Evolutionary conservation across 2,329 filamentous ascomycete genomes (phyloP).

Genomic region (Zarea fungicola): DNA sequence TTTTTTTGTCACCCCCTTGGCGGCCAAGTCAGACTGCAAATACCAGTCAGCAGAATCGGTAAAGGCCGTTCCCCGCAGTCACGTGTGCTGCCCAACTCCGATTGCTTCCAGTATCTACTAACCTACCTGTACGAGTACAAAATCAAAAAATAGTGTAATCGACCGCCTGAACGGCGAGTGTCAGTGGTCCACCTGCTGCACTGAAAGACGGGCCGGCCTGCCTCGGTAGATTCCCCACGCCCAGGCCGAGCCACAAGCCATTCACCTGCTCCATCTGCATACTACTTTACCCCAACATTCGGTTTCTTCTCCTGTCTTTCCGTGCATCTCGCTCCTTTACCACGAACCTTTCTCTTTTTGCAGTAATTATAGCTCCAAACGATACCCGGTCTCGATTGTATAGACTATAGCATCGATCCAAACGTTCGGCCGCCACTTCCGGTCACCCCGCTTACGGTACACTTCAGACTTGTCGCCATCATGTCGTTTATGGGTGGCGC

Average conservation of each 20-base stretch:
- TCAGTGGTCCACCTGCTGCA: no score
- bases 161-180: background rate
- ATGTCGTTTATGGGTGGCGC: constrained; percentile 97
- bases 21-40: no score
- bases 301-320: constrained; percentile 3
- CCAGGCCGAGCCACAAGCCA: constrained; percentile 15
- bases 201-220: constrained; percentile 10
- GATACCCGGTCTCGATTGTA: background rate
- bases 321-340: background rate
- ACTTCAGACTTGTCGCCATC: constrained; percentile 21
- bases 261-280: background rate
- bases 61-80: constrained; percentile 26
- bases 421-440: background rate
- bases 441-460: constrained; percentile 12
- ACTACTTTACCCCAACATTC: background rate
- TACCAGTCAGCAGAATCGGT: background rate
- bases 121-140: no score
- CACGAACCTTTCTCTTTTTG: background rate
- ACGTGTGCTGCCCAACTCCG: constrained; percentile 23
- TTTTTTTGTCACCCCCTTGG: no score
- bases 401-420: background rate
- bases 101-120: no score
- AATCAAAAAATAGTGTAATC: no score
- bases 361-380: background rate
- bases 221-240: constrained; percentile 20